Conservation (phyloP, 192 early-diverging fungal species). For the Linnemannia exigua region DNA sequence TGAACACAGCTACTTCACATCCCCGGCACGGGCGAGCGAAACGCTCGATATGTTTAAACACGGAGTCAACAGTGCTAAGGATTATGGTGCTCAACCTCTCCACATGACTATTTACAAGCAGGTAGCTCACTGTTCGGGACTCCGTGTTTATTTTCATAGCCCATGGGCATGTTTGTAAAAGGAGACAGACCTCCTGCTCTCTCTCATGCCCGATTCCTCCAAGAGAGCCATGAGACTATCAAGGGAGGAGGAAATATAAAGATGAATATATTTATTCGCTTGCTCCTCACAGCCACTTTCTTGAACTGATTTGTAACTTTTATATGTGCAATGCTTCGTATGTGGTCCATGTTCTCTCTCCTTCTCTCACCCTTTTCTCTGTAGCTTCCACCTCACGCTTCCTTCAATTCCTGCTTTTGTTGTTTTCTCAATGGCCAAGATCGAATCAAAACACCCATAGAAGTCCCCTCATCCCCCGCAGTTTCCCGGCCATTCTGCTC, state of each 20-base stretch:
- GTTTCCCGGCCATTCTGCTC: constrained; percentile 22
- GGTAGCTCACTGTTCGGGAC: not conserved
- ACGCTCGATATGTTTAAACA: not conserved
- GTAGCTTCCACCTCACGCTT: not conserved
- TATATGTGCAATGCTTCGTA: too few species aligned
- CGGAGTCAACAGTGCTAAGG: not conserved
- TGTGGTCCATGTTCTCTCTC: not conserved
- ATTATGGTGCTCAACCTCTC: not conserved
- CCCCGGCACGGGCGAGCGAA: not conserved
- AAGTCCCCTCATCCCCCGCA: constrained; percentile 20
- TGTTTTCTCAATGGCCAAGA: not conserved
- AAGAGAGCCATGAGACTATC: too few species aligned
- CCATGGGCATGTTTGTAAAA: not conserved
- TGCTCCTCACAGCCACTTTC: too few species aligned
- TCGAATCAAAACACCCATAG: not conserved
- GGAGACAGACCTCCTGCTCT: not conserved
- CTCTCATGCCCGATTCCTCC: too few species aligned
- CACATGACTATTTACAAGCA: not conserved
- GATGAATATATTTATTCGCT: too few species aligned
- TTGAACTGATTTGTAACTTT: too few species aligned
- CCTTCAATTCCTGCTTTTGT: not conserved
- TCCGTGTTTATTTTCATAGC: not conserved
- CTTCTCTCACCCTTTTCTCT: not conserved
- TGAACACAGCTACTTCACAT: not conserved
- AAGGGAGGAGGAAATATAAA: too few species aligned